Evolutionary conservation across 2,329 filamentous ascomycete species (phyloP).

Genomic region (Microdochium trichocladiopsis): DNA sequence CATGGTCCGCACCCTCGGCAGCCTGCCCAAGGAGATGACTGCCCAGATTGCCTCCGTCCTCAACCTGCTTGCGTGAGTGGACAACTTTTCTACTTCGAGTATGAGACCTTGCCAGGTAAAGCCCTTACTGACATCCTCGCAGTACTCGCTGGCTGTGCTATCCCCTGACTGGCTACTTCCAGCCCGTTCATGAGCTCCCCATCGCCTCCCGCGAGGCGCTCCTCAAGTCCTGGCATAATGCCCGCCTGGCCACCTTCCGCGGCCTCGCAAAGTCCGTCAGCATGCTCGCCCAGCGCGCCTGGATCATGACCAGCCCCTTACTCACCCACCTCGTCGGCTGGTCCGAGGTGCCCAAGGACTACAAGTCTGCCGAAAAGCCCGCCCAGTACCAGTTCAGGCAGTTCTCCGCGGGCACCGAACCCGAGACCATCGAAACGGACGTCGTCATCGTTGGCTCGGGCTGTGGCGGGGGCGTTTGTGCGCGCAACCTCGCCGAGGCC

Average conservation of each 20-base stretch:
- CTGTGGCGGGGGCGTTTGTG: conserved; percentile 62
- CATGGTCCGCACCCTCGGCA: not conserved
- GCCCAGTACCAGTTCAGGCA: conserved; percentile 39
- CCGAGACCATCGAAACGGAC: conserved; percentile 55
- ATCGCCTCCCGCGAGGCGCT: conserved; percentile 38
- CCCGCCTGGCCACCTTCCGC: conserved; percentile 38
- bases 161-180: conserved; percentile 39
- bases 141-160: not conserved
- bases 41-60: not conserved
- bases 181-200: conserved; percentile 40
- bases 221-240: conserved; percentile 37
- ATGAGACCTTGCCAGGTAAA: no score
- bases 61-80: not conserved
- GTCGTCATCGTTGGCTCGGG: conserved; percentile 66
- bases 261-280: conserved; percentile 35
- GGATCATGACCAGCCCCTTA: conserved; percentile 36
- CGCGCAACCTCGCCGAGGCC: conserved; percentile 56
- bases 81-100: not conserved
- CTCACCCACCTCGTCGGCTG: conserved; percentile 36
- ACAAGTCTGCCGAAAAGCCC: conserved; percentile 23
- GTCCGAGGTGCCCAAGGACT: conserved; percentile 30
- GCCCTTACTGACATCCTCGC: not conserved
- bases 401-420: conserved; percentile 22
- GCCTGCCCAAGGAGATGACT: not conserved
- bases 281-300: conserved; percentile 32